Percentiles rank a stretch among this genome's conserved stretches.
phyloP scores from a whole-genome alignment of 495 filamentous ascomycete species.

The Thermothielavioides terrestris region DNA sequence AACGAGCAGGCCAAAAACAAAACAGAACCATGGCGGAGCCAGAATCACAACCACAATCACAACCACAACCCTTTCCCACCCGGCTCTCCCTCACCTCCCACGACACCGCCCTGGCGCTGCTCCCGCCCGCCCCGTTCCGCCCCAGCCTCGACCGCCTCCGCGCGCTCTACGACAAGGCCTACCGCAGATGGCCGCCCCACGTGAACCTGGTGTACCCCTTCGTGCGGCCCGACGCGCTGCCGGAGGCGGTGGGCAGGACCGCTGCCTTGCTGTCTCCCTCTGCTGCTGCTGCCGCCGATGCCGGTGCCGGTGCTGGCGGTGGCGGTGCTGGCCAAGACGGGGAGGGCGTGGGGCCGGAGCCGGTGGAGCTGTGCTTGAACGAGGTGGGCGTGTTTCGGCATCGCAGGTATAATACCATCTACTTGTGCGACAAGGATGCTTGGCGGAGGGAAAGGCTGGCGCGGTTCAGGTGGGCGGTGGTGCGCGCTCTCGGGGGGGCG shows the following conservation, averaged over 20 bases:
- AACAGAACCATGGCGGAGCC: slow-evolving; percentile 5
- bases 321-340: no score
- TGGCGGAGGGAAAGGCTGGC: neutral
- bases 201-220: slow-evolving; percentile 55
- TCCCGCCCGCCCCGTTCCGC: slow-evolving; percentile 38
- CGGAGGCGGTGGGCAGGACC: slow-evolving; percentile 7
- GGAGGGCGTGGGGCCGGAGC: neutral
- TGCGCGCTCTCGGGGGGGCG: slow-evolving; percentile 18
- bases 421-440: slow-evolving; percentile 22
- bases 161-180: slow-evolving; percentile 46
- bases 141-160: slow-evolving; percentile 39
- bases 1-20: neutral
- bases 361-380: slow-evolving; percentile 26
- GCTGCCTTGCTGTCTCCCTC: neutral
- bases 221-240: slow-evolving; percentile 26
- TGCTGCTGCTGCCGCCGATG: no score
- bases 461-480: slow-evolving; percentile 13
- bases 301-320: no score
- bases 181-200: slow-evolving; percentile 52
- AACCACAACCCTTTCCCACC: slow-evolving; percentile 35
- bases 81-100: slow-evolving; percentile 26
- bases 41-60: slow-evolving; percentile 33
- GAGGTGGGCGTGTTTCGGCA: slow-evolving; percentile 34
- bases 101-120: slow-evolving; percentile 44
- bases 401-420: slow-evolving; percentile 36